Percentiles rank a stretch among this genome's conserved stretches.
Conservation (phyloP, 805 yeast genomes). For the Zygoascus flipseniorum region DNA sequence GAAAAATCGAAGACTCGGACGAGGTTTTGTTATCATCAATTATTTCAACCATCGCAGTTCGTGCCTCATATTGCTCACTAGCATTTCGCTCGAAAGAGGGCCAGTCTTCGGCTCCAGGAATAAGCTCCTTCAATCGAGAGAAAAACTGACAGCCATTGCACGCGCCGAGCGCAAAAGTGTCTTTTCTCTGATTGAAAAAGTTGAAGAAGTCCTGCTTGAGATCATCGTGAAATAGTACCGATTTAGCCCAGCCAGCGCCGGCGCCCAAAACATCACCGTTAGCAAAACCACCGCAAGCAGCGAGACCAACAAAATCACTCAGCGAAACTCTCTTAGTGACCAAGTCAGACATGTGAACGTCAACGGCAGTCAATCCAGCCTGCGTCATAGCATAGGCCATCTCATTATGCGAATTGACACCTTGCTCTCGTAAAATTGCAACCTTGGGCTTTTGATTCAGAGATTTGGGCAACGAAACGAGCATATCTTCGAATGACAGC, state of each 20-base stretch:
- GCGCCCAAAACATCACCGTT: conserved; percentile 99
- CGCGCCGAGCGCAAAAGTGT: conserved; percentile 96
- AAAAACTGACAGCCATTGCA: conserved; percentile 98
- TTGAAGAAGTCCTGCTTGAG: conserved; percentile 67
- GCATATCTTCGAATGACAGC: conserved; percentile 48
- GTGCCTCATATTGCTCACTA: conserved; percentile 94
- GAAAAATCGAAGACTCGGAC: conserved; percentile 50
- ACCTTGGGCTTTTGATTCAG: conserved; percentile 62
- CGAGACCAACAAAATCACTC: conserved; percentile 80
- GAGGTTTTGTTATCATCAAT: conserved; percentile 40
- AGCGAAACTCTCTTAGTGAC: conserved; percentile 62
- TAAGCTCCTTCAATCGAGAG: conserved; percentile 72
- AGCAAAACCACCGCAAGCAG: conserved; percentile 98
- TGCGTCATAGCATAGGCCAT: conserved; percentile 96
- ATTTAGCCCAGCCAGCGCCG: conserved; percentile 98
- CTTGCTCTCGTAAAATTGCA: conserved; percentile 95
- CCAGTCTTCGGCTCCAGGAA: conserved; percentile 94
- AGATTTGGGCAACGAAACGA: conserved; percentile 8
- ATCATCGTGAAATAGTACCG: conserved; percentile 74
- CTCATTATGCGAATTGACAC: conserved; percentile 96
- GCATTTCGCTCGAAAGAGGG: conserved; percentile 87
- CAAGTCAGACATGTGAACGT: conserved; percentile 94
- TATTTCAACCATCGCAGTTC: conserved; percentile 83
- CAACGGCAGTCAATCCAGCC: conserved; percentile 91
- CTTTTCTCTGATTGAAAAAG: conserved; percentile 79